phyloP scores from a whole-genome alignment of 2,329 filamentous ascomycete genomes.

The Colletotrichum trifolii region DNA sequence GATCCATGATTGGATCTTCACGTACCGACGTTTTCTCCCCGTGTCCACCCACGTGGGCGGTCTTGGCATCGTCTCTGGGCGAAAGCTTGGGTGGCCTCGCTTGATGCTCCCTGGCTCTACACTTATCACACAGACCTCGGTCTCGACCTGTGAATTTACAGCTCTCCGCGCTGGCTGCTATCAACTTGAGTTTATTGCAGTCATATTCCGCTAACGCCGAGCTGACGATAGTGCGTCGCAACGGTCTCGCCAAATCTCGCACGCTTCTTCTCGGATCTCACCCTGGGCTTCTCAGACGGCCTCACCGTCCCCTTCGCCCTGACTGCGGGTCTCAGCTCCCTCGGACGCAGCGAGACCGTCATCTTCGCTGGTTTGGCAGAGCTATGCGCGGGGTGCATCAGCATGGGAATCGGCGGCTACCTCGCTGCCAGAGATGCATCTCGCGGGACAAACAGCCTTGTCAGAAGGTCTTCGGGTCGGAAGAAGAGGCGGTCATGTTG shows the following conservation, averaged over 20 bases:
- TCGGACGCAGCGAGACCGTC: constrained; percentile 70
- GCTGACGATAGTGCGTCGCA: no score
- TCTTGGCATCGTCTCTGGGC: constrained; percentile 26
- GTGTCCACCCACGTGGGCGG: constrained; percentile 18
- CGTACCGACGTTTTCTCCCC: constrained; percentile 4
- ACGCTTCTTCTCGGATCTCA: constrained; percentile 70
- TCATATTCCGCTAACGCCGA: no score
- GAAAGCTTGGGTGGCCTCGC: constrained; percentile 23
- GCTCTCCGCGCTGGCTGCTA: neutral
- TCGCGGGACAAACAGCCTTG: constrained; percentile 8
- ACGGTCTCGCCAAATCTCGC: constrained; percentile 41
- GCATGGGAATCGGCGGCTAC: constrained; percentile 79
- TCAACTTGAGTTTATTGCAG: no score
- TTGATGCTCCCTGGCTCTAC: neutral
- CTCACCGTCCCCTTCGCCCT: constrained; percentile 81
- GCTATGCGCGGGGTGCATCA: constrained; percentile 76
- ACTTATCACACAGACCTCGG: no score
- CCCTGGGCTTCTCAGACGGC: constrained; percentile 79
- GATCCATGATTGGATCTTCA: constrained; percentile 1
- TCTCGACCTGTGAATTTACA: neutral
- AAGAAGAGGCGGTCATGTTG: constrained; percentile 43
- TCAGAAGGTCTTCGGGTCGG: constrained; percentile 28
- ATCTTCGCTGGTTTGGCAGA: constrained; percentile 77
- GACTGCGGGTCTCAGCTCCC: constrained; percentile 73
- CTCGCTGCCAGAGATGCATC: constrained; percentile 64